Conservation (phyloP, 352 stramenopile genomes). For the Blastocystis sp. region DNA sequence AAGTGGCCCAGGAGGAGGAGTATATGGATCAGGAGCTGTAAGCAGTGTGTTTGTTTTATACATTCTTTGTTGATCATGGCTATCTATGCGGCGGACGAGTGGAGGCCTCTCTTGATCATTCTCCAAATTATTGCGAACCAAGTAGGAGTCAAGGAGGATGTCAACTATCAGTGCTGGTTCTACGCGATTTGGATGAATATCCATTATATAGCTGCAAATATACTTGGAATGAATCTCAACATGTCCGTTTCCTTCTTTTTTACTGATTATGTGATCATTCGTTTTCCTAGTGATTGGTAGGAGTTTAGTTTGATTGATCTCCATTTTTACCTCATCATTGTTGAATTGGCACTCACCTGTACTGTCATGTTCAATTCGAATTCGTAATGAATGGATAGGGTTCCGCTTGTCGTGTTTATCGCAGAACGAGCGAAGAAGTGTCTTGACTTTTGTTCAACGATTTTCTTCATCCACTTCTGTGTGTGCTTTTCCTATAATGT, state of each 20-base stretch:
- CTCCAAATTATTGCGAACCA: conserved; percentile 45
- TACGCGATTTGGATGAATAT: conserved; percentile 52
- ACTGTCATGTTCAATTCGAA: not conserved
- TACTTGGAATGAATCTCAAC: not conserved
- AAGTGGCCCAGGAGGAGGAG: conserved; percentile 93
- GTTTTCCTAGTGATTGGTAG: not conserved
- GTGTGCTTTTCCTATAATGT: conserved; percentile 25
- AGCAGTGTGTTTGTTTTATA: not conserved
- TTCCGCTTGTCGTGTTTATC: conserved; percentile 29
- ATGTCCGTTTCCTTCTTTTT: conserved; percentile 44
- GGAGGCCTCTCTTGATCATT: conserved; percentile 52
- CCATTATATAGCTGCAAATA: not conserved
- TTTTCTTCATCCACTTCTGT: conserved; percentile 29
- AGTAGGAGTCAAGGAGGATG: not conserved
- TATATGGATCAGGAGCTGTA: conserved; percentile 56
- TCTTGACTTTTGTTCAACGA: conserved; percentile 30
- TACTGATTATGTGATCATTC: not conserved
- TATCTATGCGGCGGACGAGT: conserved; percentile 35
- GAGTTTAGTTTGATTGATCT: conserved; percentile 40
- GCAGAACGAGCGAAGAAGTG: conserved; percentile 49
- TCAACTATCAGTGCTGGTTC: conserved; percentile 23
- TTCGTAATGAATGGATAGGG: not conserved
- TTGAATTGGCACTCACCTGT: conserved; percentile 34
- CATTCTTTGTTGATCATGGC: conserved; percentile 6
- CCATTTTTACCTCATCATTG: conserved; percentile 49